Base-by-base conservation (phyloP, 2,329 filamentous ascomycete genomes). In the Escovopsis sp. region DNA sequence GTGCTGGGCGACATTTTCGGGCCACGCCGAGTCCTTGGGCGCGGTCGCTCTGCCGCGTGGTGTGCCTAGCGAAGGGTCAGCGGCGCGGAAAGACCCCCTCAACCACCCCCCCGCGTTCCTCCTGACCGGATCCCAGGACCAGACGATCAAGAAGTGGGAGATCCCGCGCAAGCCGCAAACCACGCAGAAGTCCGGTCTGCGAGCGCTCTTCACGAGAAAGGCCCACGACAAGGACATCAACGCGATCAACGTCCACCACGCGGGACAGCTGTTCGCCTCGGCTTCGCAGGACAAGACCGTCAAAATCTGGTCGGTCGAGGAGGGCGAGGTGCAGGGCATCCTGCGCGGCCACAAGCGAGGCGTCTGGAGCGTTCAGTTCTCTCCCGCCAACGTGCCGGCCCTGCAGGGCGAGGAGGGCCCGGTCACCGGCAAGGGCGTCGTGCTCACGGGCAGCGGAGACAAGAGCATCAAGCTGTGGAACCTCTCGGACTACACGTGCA, bases 221-320 rank as follows among this genome's bases (percentile, higher is more conserved):
- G 91, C 91, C 1, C 91, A 98, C 61, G 91, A 98, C 56, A 98
- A 98, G 58, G 91, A 98, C 51, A 98, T 98, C 62, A 98, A 98
- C 53, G 87, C 91, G 2, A 74, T 98, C 39, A 86, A 93, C 48
- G 71, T 91, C 10, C 84, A 87, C 48, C 72, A 78, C 16, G 70
- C 74, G 2, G 76, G 76, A 5, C 75, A 79, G n/a, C 64, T 95
- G 1, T 96, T 98, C 55, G 93, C 89, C 3, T 95, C 91, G 1
- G 89, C 91, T 27, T 96, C 89, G 5, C 91, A 98, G 62, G 91
- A 98, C 59, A 84, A 87, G 50, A 93, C 86, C 0, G 87, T 96
- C 50, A 98, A 96, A 65, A 91, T 98, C 45, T 98, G 89, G 83
- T 91, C 88, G 7, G 72, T 81, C 7, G 81, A 88, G 50, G 84